Evolutionary conservation across 257 asterid species (phyloP), one percentile per base, ranked within the genome.

Genomic region (Cinchona pubescens): DNA sequence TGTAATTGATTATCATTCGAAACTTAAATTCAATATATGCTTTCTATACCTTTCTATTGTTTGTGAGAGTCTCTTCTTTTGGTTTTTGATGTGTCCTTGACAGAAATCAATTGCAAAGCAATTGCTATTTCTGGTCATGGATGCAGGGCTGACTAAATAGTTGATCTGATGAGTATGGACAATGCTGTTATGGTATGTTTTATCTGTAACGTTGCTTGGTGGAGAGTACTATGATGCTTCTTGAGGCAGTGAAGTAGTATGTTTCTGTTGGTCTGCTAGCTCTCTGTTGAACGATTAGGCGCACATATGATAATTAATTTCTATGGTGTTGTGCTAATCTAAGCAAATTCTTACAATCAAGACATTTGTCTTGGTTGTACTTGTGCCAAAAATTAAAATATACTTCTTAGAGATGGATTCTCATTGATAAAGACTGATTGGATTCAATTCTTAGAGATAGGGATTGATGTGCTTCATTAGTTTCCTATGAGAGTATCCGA

Each of bases 401-500:
- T 53, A 51, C 42, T 19, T 19, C 48, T 76, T 2, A 30, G 32
- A 45, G 7, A 59, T 69, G 27, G 25, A 68, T 48, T 73, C 53
- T 72, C 58, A 4, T 29, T 32, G 5, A 23, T 18, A 30, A 45
- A 67, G 51, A 43, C 61, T 21, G 46, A 34, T 25, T 35, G 7
- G 9, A 45, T 7, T 15, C 35, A 43, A 9, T 59, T 40, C 40
- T 60, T 25, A 55, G 37, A 63, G 38, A 8, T 23, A 45, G 21
- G 5, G 8, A 23, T 43, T 62, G 48, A 9, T 10, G 76, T 30
- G 21, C 45, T 67, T 69, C 51, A 58, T 42, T 55, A 23, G 14
- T 62, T 27, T 35, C 48, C 67, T 55, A n/a, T 30, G 55, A 25
- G 71, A 67, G 61, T 72, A n/a, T n/a, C n/a, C n/a, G n/a, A n/a